These are phyloP conservation scores for Cryomyces antarcticus DNA, from an alignment of 495 filamentous ascomycete genomes.

Conservation along the genomic window DNA sequence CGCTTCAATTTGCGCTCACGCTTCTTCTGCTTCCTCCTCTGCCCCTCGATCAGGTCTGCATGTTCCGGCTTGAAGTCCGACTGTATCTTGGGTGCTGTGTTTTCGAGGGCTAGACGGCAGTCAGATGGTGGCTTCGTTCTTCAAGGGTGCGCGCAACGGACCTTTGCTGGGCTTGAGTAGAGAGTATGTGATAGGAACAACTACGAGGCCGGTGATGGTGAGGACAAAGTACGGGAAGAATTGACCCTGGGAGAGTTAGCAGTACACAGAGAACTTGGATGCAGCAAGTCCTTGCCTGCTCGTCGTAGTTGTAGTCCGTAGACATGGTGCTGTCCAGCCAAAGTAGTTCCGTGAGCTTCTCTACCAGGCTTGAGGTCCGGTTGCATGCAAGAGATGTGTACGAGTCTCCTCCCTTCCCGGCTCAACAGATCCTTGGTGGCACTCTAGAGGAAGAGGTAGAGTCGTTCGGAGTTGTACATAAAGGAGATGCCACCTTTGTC, in stretches of 20 bases:
- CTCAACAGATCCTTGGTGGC: too few relatives aligned
- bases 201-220: conserved; percentile 71
- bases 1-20: conserved; percentile 82
- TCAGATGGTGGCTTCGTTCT: conserved; percentile 2
- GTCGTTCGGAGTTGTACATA: too few relatives aligned
- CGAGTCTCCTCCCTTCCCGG: too few relatives aligned
- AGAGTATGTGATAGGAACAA: conserved; percentile 75
- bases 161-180: conserved; percentile 60
- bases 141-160: conserved; percentile 17
- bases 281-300: conserved; percentile 35
- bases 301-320: conserved; percentile 95
- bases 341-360: too few relatives aligned
- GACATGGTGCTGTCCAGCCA: conserved; percentile 40
- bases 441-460: too few relatives aligned
- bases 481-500: too few relatives aligned
- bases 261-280: not conserved
- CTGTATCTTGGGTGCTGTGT: conserved; percentile 44
- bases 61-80: conserved; percentile 67
- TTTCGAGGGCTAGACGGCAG: conserved; percentile 47
- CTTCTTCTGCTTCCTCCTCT: conserved; percentile 74
- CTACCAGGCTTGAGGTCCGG: too few relatives aligned
- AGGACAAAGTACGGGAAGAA: conserved; percentile 98
- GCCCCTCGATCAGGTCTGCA: conserved; percentile 62
- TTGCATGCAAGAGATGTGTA: too few relatives aligned
- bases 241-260: conserved; percentile 45